These are phyloP conservation scores for Smittium culicis DNA, from an alignment of 371 early-diverging fungal genomes.

Conservation along the genomic window DNA sequence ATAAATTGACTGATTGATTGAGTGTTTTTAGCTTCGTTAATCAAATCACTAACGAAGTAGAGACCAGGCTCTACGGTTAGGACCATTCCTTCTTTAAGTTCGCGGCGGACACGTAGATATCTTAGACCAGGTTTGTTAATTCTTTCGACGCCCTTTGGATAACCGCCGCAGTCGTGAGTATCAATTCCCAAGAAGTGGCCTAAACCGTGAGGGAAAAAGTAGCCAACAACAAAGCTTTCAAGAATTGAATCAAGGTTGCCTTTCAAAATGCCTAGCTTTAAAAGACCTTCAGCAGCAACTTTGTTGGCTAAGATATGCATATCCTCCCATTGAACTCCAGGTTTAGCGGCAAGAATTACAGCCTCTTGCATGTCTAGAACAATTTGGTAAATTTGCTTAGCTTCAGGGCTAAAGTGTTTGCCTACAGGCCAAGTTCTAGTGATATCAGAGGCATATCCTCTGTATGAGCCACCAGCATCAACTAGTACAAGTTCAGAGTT, in stretches of 20 bases:
- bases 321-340: constrained; percentile 77
- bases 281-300: constrained; percentile 60
- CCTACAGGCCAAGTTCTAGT: constrained; percentile 80
- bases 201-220: constrained; percentile 85
- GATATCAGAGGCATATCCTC: constrained; percentile 77
- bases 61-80: constrained; percentile 89
- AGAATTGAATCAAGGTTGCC: constrained; percentile 53
- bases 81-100: constrained; percentile 60
- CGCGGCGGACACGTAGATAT: constrained; percentile 74
- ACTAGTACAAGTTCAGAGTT: constrained; percentile 55
- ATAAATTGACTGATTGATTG: constrained; percentile 45
- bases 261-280: constrained; percentile 53
- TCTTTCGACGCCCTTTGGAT: constrained; percentile 61
- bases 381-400: constrained; percentile 61
- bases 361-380: constrained; percentile 73
- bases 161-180: constrained; percentile 83
- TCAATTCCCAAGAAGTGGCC: constrained; percentile 62
- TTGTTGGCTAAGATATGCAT: constrained; percentile 66
- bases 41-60: constrained; percentile 42
- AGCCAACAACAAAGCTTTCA: constrained; percentile 55
- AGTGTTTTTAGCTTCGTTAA: constrained; percentile 38
- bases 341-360: constrained; percentile 48
- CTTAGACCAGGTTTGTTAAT: constrained; percentile 68
- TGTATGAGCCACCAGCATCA: constrained; percentile 74
- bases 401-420: constrained; percentile 59